These are phyloP conservation scores for Cladophialophora yegresii DNA, from an alignment of 2,329 filamentous ascomycete species.

Conservation along the genomic window DNA sequence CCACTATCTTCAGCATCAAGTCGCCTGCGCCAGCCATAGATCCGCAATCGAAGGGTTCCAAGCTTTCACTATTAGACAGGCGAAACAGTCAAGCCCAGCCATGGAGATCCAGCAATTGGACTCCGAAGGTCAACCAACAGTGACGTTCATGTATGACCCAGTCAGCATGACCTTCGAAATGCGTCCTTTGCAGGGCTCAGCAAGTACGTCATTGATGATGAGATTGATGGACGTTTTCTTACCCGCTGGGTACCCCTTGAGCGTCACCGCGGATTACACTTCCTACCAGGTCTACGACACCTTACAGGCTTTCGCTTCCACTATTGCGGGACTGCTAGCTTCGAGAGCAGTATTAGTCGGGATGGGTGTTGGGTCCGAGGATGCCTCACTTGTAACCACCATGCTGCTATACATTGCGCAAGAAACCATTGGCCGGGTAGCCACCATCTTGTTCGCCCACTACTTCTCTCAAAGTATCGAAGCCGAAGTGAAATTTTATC, in stretches of 20 bases:
- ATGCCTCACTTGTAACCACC: constrained; percentile 55
- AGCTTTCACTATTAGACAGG: neutral
- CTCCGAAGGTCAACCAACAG: constrained; percentile 16
- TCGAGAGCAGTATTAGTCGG: constrained; percentile 79
- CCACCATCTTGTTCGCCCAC: constrained; percentile 85
- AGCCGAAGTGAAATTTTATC: constrained; percentile 87
- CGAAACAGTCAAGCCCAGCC: neutral
- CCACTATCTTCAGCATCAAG: neutral
- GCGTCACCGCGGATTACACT: constrained; percentile 77
- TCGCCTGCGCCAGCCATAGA: neutral
- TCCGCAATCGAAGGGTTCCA: neutral
- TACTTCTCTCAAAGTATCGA: constrained; percentile 78
- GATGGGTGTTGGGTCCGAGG: constrained; percentile 76
- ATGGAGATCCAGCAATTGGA: constrained; percentile 23
- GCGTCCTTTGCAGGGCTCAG: neutral
- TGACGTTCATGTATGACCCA: constrained; percentile 11
- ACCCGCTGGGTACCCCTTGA: constrained; percentile 83
- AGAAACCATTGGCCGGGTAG: constrained; percentile 76
- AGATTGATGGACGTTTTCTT: constrained; percentile 71
- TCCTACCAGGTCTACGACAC: constrained; percentile 58
- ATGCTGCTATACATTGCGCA: constrained; percentile 81
- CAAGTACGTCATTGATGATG: constrained; percentile 16
- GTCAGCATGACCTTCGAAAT: constrained; percentile 3
- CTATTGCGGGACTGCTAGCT: constrained; percentile 76
- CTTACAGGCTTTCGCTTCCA: constrained; percentile 79